Evolutionary conservation across 148 eudicot genomes (phyloP), one percentile per base, ranked within the genome.

Genomic region (Fagopyrum esculentum): DNA sequence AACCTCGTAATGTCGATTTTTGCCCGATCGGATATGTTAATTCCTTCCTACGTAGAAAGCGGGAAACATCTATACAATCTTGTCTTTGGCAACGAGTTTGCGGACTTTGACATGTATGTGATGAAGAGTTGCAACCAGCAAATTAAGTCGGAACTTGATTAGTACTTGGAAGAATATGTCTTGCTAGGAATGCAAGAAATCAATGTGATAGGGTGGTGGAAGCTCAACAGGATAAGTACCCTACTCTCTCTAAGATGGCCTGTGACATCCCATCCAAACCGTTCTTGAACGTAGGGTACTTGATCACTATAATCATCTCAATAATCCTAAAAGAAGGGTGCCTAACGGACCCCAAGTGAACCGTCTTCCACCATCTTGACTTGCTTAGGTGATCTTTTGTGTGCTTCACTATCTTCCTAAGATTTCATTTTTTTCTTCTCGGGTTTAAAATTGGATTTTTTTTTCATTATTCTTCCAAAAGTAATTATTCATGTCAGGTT

Each of bases 191-290:
- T 90, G 44, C 92, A 85, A 30, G 98, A 91, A 76, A 90, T 94
- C 73, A 97, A 94, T 73, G 97, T 94, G 59, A 59, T 94, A 6
- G 96, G 97, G 30, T 94, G 98, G 98, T 94, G 98, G 98, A 94
- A 87, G 72, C 83, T 94, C 4, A 91, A 94, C 86, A 82, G 84
- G 78, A 75, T 83, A 94, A 94, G 89, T 94, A 94, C 80, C 98
- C 98, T 0, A 94, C 91, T 8, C 90, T 95, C 7, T 95, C 97
- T 1, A 92, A 90, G 82, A 92, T 95, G 98, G 98, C 98, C 9
- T 86, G 93, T 2, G 98, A 95, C 78, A 78, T 95, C 26, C 74
- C 92, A 76, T 82, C 92, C 0, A 76, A 87, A 54, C 93, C 93
- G 6, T 86, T 89, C 54, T 82, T 84, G 9, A 84, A 86, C 4